Evolutionary conservation across 257 asterid genomes (phyloP).

Genomic region (Solanum bulbocastanum): DNA sequence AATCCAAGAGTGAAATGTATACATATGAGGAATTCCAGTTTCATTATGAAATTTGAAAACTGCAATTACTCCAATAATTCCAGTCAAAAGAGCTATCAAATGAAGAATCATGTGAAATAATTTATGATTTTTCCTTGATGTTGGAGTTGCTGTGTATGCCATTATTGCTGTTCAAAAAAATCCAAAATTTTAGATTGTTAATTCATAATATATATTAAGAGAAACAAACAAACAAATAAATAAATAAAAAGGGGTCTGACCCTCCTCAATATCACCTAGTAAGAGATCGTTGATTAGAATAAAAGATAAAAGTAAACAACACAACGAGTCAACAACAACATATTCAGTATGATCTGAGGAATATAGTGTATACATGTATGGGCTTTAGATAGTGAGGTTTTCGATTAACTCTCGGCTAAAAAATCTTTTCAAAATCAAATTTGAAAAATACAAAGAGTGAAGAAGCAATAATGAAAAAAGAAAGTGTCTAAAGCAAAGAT

Average conservation of each 20-base stretch:
- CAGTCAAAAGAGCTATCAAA: conserved; percentile 32
- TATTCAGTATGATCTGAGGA: not conserved
- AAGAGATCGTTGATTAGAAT: not conserved
- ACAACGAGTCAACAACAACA: not conserved
- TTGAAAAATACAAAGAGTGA: not conserved
- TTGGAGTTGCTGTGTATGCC: conserved; percentile 29
- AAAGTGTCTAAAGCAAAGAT: not conserved
- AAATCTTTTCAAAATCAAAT: not conserved
- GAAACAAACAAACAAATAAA: not conserved
- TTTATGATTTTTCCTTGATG: conserved; percentile 18
- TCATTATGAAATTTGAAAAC: conserved; percentile 45
- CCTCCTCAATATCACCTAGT: fast-evolving
- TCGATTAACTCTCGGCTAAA: not conserved
- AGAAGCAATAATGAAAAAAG: not conserved
- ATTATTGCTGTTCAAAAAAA: conserved; percentile 27
- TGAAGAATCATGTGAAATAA: conserved; percentile 27
- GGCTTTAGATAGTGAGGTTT: not conserved
- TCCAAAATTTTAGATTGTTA: not conserved
- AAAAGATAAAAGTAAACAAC: not conserved
- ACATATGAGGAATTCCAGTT: conserved; percentile 21
- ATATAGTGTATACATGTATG: fast-evolving
- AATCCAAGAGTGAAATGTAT: conserved; percentile 62
- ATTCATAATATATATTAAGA: not conserved
- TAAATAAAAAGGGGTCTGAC: not conserved
- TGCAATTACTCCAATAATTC: conserved; percentile 39